Conservation (phyloP, 129 eudicot genomes). For the Arctium minus region DNA sequence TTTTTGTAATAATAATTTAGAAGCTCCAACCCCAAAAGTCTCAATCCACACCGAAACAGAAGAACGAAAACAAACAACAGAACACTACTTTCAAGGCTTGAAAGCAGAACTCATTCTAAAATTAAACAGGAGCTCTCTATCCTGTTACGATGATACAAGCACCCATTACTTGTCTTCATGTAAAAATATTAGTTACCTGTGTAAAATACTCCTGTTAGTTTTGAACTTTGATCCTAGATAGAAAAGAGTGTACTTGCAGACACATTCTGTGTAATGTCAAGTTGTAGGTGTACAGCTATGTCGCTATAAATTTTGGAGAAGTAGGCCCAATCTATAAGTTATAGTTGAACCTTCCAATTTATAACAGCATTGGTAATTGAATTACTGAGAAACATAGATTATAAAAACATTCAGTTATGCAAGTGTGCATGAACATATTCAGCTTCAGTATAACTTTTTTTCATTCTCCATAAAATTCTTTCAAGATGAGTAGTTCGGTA, state of each 20-base stretch:
- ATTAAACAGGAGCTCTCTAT: neutral
- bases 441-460: conserved; percentile 4
- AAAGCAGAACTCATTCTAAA: neutral
- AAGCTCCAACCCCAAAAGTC: neutral
- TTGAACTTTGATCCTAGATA: neutral
- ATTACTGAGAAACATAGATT: neutral
- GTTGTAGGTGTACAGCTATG: too few relatives aligned
- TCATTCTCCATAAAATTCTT: neutral
- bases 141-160: neutral
- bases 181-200: neutral
- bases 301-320: too few relatives aligned
- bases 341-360: conserved; percentile 8
- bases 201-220: neutral
- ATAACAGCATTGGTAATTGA: conserved; percentile 6
- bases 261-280: neutral
- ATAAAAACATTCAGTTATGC: neutral
- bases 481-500: neutral
- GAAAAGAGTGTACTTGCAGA: neutral
- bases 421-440: neutral
- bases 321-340: neutral
- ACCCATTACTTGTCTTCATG: neutral
- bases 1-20: neutral
- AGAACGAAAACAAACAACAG: neutral
- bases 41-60: neutral
- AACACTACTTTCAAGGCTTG: neutral